phyloP scores from a whole-genome alignment of 768 basidiomycete genomes.

The Exsudoporus frostii region DNA sequence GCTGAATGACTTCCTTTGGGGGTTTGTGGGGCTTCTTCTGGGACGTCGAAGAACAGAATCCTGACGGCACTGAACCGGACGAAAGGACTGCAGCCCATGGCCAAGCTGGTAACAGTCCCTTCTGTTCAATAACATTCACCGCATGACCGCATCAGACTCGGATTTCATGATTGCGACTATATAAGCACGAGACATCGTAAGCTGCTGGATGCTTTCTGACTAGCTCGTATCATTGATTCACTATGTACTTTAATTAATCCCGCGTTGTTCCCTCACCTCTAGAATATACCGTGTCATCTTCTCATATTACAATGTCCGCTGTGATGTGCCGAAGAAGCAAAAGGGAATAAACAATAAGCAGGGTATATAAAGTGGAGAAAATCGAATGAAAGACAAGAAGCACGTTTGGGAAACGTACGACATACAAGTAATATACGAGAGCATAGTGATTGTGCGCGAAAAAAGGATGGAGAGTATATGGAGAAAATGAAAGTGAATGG shows the following conservation, averaged over 20 bases:
- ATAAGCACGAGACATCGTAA: not conserved
- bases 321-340: conserved; percentile 5
- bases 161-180: not conserved
- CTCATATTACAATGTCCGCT: conserved; percentile 13
- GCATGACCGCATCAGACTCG: conserved; percentile 3
- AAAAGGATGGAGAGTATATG: conserved; percentile 6
- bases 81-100: not conserved
- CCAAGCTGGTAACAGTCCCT: conserved; percentile 35
- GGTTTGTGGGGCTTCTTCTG: conserved; percentile 11
- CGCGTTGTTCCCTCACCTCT: not conserved
- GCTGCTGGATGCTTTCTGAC: not conserved
- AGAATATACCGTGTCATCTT: conserved; percentile 16
- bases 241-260: not conserved
- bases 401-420: not conserved
- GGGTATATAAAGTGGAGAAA: conserved; percentile 19
- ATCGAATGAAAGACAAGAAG: conserved; percentile 5
- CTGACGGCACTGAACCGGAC: not conserved
- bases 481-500: conserved; percentile 2
- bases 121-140: conserved; percentile 34
- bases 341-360: conserved; percentile 19
- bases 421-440: conserved; percentile 6
- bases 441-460: conserved; percentile 8
- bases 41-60: not conserved
- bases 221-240: not conserved
- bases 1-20: conserved; percentile 16